phyloP scores from a whole-genome alignment of 352 stramenopile species.

The Phytopythium sindhum region DNA sequence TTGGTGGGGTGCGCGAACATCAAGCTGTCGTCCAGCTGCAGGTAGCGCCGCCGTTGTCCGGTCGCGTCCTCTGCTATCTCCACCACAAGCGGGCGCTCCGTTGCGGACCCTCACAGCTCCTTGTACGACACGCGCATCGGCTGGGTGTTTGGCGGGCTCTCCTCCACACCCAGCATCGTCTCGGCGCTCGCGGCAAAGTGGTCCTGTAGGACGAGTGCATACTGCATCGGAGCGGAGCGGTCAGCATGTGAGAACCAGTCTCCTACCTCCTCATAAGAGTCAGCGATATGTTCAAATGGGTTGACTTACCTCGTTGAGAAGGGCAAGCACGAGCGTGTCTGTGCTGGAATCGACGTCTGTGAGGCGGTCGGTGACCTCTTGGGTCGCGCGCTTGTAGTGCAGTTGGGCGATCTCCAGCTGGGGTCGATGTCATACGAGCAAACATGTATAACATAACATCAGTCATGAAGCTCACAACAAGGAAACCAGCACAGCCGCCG shows the following conservation, averaged over 20 bases:
- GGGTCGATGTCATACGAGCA: background rate
- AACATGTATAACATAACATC: background rate
- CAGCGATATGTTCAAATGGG: background rate
- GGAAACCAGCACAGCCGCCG: background rate
- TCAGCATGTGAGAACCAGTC: background rate
- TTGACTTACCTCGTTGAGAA: conserved; percentile 5
- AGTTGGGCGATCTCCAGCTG: conserved; percentile 29
- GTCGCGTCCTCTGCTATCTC: background rate
- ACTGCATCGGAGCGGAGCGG: background rate
- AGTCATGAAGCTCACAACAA: background rate
- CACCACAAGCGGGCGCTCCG: background rate
- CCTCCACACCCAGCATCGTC: conserved; percentile 1
- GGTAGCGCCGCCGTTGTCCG: background rate
- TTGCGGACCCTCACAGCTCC: background rate
- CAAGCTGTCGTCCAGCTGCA: background rate
- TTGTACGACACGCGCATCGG: conserved; percentile 3
- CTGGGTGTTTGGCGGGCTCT: background rate
- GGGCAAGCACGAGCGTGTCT: background rate
- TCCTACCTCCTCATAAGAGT: background rate
- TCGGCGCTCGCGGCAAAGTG: conserved; percentile 6
- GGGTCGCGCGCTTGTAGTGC: conserved; percentile 26
- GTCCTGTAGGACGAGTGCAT: conserved; percentile 3
- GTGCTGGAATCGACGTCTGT: conserved; percentile 3
- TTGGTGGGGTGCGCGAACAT: background rate
- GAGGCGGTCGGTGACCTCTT: conserved; percentile 24